Base-by-base conservation (phyloP, 345 rosid species). In the Salix koriyanagi region DNA sequence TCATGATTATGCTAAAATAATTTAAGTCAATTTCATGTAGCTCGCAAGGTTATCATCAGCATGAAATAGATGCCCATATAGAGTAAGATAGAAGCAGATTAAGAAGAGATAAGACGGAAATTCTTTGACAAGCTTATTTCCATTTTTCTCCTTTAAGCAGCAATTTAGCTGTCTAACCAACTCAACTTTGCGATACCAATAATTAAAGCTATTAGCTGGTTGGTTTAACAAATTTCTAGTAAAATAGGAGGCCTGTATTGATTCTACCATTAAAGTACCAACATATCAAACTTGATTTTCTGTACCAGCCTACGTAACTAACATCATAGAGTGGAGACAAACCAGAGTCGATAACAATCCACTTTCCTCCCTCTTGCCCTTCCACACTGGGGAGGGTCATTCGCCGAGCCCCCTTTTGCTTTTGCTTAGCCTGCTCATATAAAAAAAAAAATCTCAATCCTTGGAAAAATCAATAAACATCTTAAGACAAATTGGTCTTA, bases 271-370 rank as follows among this genome's bases (percentile, higher is more conserved):
- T 46, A 54, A 54, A 54, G 23, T 21, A 21, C 25, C 60, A 54
- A 54, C 25, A 19, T 54, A 21, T 54, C 23, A 6, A 54, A 54
- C 60, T 21, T 6, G 21, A 0, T 52, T 54, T 21, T 19, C 60
- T 7, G 60, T 21, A 21, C n/a, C 25, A 21, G n/a, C 23, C 23
- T 54, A 30, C 42, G 14, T 5, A 18, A 36, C 16, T 60, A 67
- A 62, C 58, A 70, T 14, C 16, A 11, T 19, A 62, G 41, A 79
- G 56, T 18, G 15, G 10, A 68, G 74, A 79, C 91, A 58, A 64
- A 96, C 98, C 98, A 2, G 91, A 93, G 81, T 92, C 97, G 2
- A 93, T 70, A 4, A 96, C 90, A 50, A 96, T 83, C 98, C 99
- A 96, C 75, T 93, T 93, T 67, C 92, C 97, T 28, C 86, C 86